A percentile compares a stretch with the other conserved stretches of the same genome.
These are phyloP conservation scores for Scedosporium apiospermum DNA, from an alignment of 2,329 filamentous ascomycete genomes.

Conservation along the genomic window DNA sequence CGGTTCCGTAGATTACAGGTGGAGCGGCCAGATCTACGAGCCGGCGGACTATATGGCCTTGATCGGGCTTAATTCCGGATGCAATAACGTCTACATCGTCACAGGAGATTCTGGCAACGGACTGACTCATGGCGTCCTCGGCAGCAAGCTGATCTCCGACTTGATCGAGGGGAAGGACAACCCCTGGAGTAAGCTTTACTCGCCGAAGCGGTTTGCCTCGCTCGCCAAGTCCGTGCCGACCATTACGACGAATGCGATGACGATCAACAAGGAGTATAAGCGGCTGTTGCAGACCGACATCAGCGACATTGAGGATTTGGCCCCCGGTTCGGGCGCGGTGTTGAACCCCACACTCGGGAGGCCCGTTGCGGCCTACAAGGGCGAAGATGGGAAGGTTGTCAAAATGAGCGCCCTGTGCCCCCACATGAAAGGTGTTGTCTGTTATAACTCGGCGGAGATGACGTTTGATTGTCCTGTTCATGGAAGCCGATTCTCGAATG, in stretches of 20 bases:
- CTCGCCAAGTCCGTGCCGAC: slow-evolving; percentile 32
- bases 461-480: slow-evolving; percentile 45
- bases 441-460: slow-evolving; percentile 45
- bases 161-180: slow-evolving; percentile 40
- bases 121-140: slow-evolving; percentile 45
- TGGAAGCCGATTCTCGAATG: slow-evolving; percentile 23
- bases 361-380: slow-evolving; percentile 46
- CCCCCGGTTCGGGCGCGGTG: slow-evolving; percentile 38
- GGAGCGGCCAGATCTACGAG: slow-evolving; percentile 49
- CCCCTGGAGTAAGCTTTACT: slow-evolving; percentile 39
- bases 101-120: slow-evolving; percentile 50
- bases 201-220: slow-evolving; percentile 34
- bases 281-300: slow-evolving; percentile 43
- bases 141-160: slow-evolving; percentile 41
- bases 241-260: slow-evolving; percentile 40
- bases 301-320: slow-evolving; percentile 45
- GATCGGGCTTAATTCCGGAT: slow-evolving; percentile 45
- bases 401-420: slow-evolving; percentile 46
- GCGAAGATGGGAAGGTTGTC: slow-evolving; percentile 38
- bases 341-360: slow-evolving; percentile 35
- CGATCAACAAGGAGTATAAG: slow-evolving; percentile 49
- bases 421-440: slow-evolving; percentile 44
- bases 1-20: slow-evolving; percentile 40
- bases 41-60: slow-evolving; percentile 45
- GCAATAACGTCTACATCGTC: slow-evolving; percentile 39